Evolutionary conservation across 176 grass and related monocot species (phyloP).

Genomic region (Eragrostis curvula): DNA sequence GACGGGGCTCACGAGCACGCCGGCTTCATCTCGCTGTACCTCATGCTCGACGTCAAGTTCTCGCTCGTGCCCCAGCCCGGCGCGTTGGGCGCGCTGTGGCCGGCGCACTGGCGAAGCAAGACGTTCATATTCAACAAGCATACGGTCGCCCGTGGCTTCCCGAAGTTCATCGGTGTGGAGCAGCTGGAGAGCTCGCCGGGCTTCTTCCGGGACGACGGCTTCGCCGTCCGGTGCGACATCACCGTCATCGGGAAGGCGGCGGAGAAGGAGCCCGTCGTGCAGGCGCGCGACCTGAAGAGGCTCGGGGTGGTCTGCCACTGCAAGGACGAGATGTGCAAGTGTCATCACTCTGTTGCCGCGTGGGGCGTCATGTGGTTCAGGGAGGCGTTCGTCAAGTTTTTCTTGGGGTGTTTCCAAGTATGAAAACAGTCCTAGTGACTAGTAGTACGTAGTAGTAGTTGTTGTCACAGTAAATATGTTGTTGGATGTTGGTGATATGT

Average conservation of each 20-base stretch:
- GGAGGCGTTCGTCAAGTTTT: background rate
- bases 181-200: background rate
- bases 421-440: no score
- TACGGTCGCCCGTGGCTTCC: background rate
- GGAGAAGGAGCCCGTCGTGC: background rate
- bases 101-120: background rate
- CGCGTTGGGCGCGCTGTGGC: background rate
- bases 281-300: background rate
- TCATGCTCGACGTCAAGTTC: background rate
- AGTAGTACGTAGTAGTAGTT: no score
- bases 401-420: background rate
- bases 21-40: background rate
- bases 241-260: background rate
- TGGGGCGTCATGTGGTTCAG: background rate
- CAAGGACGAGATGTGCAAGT: background rate
- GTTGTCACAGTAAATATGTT: no score
- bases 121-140: background rate
- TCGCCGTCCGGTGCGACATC: background rate
- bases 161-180: background rate
- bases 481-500: no score
- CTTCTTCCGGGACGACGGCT: background rate
- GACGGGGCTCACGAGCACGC: background rate
- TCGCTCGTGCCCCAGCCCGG: background rate
- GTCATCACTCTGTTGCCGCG: background rate
- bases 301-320: background rate